Conservation (phyloP, 73 alveolate genomes). For the Uronychia binucleata region DNA sequence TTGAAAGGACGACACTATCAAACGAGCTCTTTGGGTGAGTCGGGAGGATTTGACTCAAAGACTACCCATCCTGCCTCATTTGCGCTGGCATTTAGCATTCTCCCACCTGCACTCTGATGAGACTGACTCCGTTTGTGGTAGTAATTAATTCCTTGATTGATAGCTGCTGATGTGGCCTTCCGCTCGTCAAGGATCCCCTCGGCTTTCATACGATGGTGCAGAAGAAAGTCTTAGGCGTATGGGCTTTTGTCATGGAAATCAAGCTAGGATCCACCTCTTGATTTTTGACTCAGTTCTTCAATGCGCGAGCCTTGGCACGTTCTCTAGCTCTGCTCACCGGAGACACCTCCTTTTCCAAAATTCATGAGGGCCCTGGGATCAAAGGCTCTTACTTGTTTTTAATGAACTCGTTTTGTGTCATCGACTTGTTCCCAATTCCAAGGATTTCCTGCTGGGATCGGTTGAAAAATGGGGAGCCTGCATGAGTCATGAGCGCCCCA, state of each 20-base stretch:
- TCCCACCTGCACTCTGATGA: background rate
- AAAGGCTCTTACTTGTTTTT: background rate
- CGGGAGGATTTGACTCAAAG: background rate
- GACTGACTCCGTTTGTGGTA: background rate
- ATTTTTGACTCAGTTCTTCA: background rate
- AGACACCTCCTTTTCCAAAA: background rate
- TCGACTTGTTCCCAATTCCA: background rate
- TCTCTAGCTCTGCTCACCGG: background rate
- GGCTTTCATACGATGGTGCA: background rate
- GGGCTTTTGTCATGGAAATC: background rate
- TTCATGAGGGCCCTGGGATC: background rate
- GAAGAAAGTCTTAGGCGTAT: background rate
- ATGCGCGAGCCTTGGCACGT: background rate
- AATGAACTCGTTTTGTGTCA: background rate
- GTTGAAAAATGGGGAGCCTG: background rate
- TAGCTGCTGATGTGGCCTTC: background rate
- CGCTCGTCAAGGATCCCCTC: background rate
- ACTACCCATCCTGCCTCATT: background rate
- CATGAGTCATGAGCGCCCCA: background rate
- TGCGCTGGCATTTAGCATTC: no score
- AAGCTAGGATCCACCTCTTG: background rate
- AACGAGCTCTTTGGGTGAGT: background rate
- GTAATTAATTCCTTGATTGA: background rate
- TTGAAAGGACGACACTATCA: background rate
- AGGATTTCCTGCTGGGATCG: background rate